These are phyloP conservation scores for Dioscorea dumetorum DNA, from an alignment of 106 monocot genomes.

Conservation along the genomic window DNA sequence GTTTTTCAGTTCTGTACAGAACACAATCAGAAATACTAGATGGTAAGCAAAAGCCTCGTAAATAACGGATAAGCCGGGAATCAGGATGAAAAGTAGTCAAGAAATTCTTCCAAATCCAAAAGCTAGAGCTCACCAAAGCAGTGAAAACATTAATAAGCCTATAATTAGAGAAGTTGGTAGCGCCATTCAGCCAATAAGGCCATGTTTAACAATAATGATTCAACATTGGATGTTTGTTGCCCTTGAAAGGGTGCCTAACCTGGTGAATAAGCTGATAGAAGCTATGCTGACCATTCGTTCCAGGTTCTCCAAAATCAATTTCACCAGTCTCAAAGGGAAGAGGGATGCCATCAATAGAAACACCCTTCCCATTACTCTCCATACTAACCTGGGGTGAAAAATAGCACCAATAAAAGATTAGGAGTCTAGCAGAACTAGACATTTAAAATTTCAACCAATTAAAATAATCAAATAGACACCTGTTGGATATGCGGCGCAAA, in stretches of 20 bases:
- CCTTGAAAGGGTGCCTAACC: conserved; percentile 23
- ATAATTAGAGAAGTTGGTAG: too few species aligned
- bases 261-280: conserved; percentile 98
- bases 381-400: conserved; percentile 69
- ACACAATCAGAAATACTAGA: too few species aligned
- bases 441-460: neutral
- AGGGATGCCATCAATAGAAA: conserved; percentile 91
- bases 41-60: too few species aligned
- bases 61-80: too few species aligned
- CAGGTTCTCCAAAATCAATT: conserved; percentile 99
- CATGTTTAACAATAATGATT: neutral
- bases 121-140: too few species aligned
- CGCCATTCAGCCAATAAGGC: too few species aligned
- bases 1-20: too few species aligned
- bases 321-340: conserved; percentile 92
- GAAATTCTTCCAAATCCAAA: too few species aligned
- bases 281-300: conserved; percentile 98
- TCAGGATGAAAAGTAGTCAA: too few species aligned
- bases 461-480: conserved; percentile 22
- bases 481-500: conserved; percentile 98
- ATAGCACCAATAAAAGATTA: conserved; percentile 7
- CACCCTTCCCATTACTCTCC: conserved; percentile 99
- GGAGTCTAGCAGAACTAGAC: neutral
- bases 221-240: neutral
- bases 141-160: too few species aligned